phyloP scores from a whole-genome alignment of 345 rosid genomes.

The Garcia nutans region DNA sequence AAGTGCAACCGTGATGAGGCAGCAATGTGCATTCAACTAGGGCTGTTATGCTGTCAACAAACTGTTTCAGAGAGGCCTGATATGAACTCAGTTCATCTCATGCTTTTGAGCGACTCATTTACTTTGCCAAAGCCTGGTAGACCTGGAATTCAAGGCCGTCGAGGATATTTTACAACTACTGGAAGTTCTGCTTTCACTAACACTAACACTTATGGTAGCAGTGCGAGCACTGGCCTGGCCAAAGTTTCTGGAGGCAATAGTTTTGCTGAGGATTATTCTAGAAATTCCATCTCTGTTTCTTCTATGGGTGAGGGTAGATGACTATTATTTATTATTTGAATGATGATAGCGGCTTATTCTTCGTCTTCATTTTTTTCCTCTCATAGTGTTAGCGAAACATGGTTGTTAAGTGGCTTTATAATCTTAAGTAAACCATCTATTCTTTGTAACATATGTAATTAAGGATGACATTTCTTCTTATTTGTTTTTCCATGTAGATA shows the following conservation, averaged over 20 bases:
- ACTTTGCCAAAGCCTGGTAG: slow-evolving; percentile 73
- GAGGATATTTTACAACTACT: slow-evolving; percentile 45
- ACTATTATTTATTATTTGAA: slow-evolving; percentile 5
- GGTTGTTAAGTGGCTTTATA: background rate
- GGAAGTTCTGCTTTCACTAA: slow-evolving; percentile 37
- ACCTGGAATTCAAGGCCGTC: slow-evolving; percentile 76
- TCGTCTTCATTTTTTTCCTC: background rate
- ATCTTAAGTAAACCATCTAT: slow-evolving; percentile 15
- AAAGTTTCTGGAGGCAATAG: slow-evolving; percentile 49
- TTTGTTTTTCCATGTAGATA: background rate
- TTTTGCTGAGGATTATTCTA: slow-evolving; percentile 66
- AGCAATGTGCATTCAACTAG: slow-evolving; percentile 74
- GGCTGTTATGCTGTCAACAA: slow-evolving; percentile 82
- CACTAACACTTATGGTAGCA: slow-evolving; percentile 29
- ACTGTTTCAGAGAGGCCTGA: slow-evolving; percentile 60
- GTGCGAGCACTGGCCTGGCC: slow-evolving; percentile 37
- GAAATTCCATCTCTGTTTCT: slow-evolving; percentile 75
- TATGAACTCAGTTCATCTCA: slow-evolving; percentile 72
- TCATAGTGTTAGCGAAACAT: background rate
- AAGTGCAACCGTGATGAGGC: slow-evolving; percentile 65
- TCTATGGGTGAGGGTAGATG: slow-evolving; percentile 83
- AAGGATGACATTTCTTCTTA: background rate
- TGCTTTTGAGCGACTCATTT: slow-evolving; percentile 86
- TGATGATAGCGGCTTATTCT: background rate
- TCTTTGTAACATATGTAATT: background rate